Evolutionary conservation across 192 early-diverging fungal genomes (phyloP), one percentile per base, ranked within the genome.

Genomic region (Ambispora gerdemannii): DNA sequence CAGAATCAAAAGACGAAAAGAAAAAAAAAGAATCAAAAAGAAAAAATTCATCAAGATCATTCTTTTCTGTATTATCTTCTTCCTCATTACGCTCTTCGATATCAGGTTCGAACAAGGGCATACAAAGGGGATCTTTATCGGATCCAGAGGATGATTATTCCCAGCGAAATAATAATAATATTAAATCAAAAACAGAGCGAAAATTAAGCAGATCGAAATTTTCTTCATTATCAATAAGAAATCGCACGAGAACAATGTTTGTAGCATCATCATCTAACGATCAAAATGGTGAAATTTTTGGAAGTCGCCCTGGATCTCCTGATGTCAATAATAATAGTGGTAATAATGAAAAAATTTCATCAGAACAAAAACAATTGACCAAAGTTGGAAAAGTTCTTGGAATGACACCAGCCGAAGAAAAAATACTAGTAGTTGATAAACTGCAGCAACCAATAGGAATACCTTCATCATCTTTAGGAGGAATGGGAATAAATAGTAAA

Each of bases 381-480:
- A 69, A 69, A 56, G 53, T 33, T 36, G 67, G 67, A 24, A 69
- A 69, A 56, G 22, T 69, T 25, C 52, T 69, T 27, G 67, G 67
- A 28, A 17, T 69, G 24, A 69, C 67, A 15, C 19, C 50, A 30
- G 25, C 30, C 0, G 67, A 69, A 56, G 67, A 55, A 24, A 69
- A 69, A 38, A 52, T 69, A 4, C 32, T 69, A 43, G 36, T 11
- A 28, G 1, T 17, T 13, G 24, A 17, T 4, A 52, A 35, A 69
- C 52, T 50, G 50, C 4, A 3, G 7, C 52, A 25, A 17, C 22
- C 11, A 3, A 3, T n/a, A 3, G 25, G n/a, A 22, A 15, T 20
- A 10, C 20, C 52, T 27, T 13, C 67, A 28, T 56, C 33, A 27
- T 24, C n/a, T n/a, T n/a, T n/a, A n/a, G n/a, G n/a, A n/a, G n/a